Conservation (phyloP, 202 grass and related monocot genomes). For the Zizania palustris region DNA sequence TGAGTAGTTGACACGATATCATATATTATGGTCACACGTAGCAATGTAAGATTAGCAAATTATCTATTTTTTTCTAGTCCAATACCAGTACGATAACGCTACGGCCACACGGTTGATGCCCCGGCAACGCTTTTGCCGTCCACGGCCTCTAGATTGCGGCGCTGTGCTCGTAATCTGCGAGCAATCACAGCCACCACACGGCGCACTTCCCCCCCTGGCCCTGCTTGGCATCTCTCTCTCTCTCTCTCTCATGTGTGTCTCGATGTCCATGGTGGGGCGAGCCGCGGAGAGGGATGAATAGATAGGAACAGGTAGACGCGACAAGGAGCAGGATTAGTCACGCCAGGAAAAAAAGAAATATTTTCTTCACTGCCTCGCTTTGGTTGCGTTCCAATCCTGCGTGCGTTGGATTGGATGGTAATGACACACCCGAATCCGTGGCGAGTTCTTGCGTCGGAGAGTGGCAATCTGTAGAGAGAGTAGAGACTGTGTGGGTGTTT, state of each 20-base stretch:
- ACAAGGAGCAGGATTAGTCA: conserved; percentile 53
- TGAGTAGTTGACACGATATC: no score
- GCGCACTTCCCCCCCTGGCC: neutral
- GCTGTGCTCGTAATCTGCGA: conserved; percentile 22
- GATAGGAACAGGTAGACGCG: conserved; percentile 46
- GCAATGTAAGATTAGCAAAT: no score
- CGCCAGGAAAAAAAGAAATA: neutral
- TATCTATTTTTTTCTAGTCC: neutral
- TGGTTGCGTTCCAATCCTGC: neutral
- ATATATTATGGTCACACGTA: no score
- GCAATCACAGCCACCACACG: neutral
- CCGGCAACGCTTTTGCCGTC: neutral
- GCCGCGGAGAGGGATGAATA: conserved; percentile 24
- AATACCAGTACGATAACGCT: neutral
- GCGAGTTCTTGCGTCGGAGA: conserved; percentile 29
- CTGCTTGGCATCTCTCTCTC: neutral
- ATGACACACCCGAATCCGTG: conserved; percentile 28
- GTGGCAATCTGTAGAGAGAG: conserved; percentile 19
- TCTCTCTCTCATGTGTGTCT: neutral
- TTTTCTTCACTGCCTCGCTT: neutral
- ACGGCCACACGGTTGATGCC: conserved; percentile 14
- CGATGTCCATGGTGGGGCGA: neutral
- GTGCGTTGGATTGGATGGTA: conserved; percentile 17
- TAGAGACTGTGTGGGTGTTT: neutral
- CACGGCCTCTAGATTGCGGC: conserved; percentile 30